These are phyloP conservation scores for Clarireedia paspali DNA, from an alignment of 2,329 filamentous ascomycete species.

Conservation along the genomic window DNA sequence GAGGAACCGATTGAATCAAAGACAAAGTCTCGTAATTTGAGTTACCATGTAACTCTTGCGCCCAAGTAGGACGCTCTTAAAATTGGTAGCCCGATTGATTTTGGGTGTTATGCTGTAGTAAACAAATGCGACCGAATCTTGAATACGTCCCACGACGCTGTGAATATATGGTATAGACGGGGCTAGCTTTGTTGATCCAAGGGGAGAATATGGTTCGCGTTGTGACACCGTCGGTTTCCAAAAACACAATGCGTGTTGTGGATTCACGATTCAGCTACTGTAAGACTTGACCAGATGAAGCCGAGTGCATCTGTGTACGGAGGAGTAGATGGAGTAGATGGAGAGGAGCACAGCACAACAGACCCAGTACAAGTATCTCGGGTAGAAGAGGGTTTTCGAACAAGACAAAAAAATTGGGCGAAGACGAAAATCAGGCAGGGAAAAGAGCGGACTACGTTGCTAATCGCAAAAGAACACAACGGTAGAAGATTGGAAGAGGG, in stretches of 20 bases:
- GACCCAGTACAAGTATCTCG: neutral
- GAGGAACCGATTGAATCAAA: neutral
- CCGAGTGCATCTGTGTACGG: neutral
- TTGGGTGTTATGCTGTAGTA: constrained; percentile 1
- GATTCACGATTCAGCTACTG: neutral
- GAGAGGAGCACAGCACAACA: neutral
- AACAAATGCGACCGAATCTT: constrained; percentile 2
- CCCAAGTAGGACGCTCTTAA: constrained; percentile 6
- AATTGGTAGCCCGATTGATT: neutral
- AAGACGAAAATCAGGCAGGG: neutral
- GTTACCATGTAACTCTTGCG: constrained; percentile 7
- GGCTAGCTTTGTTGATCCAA: neutral
- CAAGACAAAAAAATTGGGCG: neutral
- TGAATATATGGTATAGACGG: neutral
- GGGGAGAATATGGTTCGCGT: constrained; percentile 1
- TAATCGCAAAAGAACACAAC: constrained; percentile 1
- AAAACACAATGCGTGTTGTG: neutral
- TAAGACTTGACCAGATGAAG: neutral
- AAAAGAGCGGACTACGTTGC: constrained; percentile 7
- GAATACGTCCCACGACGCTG: neutral
- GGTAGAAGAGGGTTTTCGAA: neutral
- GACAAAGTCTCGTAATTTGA: constrained; percentile 3
- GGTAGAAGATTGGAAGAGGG: neutral
- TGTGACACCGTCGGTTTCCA: neutral
- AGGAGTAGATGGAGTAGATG: neutral